These are phyloP conservation scores for Naematelia encephala DNA, from an alignment of 768 basidiomycete species.

Conservation along the genomic window DNA sequence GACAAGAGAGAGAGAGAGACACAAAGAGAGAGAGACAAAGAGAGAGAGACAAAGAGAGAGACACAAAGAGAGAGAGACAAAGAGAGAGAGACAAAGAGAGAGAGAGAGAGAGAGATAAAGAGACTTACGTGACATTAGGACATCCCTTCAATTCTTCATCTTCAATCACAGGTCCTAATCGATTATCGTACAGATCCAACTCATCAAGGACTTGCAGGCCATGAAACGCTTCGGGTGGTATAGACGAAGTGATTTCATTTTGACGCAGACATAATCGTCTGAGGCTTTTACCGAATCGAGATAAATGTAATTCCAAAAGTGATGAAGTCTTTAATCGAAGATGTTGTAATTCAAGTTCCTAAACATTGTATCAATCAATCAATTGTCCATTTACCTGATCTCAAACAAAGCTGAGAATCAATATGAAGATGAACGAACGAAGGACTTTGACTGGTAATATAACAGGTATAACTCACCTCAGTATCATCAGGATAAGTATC, in stretches of 20 bases:
- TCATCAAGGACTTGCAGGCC: constrained; percentile 72
- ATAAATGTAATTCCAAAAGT: constrained; percentile 58
- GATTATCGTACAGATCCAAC: constrained; percentile 93
- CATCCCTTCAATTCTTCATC: constrained; percentile 59
- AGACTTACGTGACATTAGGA: constrained; percentile 49
- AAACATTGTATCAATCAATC: no score
- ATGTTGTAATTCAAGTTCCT: constrained; percentile 88
- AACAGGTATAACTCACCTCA: no score
- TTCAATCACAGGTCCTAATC: constrained; percentile 68
- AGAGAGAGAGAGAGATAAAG: neutral
- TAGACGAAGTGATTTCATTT: constrained; percentile 71
- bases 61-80: neutral
- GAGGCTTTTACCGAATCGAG: constrained; percentile 67
- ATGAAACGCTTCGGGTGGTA: constrained; percentile 65
- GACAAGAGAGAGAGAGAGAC: neutral
- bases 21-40: neutral
- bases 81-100: constrained; percentile 52
- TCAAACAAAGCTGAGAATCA: no score
- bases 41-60: neutral
- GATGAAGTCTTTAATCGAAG: constrained; percentile 62
- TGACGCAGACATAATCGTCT: constrained; percentile 78
- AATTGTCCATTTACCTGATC: no score
- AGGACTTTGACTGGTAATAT: no score
- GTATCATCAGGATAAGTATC: constrained; percentile 78
- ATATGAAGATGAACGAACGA: no score